Evolutionary conservation across 345 rosid species (phyloP).

Genomic region (Eutrema yunnanense): DNA sequence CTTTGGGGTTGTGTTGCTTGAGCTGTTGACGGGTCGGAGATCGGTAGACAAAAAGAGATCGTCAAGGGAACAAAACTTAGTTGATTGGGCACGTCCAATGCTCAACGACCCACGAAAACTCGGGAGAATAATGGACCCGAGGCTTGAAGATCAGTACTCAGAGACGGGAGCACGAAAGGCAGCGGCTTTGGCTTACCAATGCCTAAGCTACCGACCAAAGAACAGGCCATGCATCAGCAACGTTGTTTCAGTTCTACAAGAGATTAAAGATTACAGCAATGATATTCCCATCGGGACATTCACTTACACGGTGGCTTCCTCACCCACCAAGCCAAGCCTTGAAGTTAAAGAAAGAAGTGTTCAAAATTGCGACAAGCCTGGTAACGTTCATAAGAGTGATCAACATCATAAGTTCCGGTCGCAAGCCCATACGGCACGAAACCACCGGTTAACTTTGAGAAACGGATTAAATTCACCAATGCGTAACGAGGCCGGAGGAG

Average conservation of each 20-base stretch:
- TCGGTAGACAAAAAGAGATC: conserved; percentile 50
- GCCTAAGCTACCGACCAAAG: conserved; percentile 74
- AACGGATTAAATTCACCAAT: conserved; percentile 38
- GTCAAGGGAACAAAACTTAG: conserved; percentile 46
- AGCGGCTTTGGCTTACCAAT: conserved; percentile 71
- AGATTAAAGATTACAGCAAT: conserved; percentile 43
- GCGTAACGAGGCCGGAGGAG: conserved; percentile 29
- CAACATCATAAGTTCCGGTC: conserved; percentile 25
- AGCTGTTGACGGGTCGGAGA: conserved; percentile 53
- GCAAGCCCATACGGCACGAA: conserved; percentile 30
- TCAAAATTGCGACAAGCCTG: conserved; percentile 11
- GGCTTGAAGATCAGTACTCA: conserved; percentile 85
- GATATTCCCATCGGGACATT: conserved; percentile 40
- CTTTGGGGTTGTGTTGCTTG: conserved; percentile 62
- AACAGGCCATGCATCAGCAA: conserved; percentile 57
- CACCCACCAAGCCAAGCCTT: conserved; percentile 18
- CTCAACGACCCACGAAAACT: conserved; percentile 59
- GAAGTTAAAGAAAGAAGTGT: conserved; percentile 28
- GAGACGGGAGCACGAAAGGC: conserved; percentile 67
- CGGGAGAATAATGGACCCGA: conserved; percentile 68
- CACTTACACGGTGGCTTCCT: conserved; percentile 52
- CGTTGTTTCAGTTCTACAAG: conserved; percentile 53
- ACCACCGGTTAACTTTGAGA: conserved; percentile 15
- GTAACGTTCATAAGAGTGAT: neutral
- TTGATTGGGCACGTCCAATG: conserved; percentile 69